Base-by-base conservation (phyloP, 2,329 filamentous ascomycete genomes). In the Fusarium stilboides region DNA sequence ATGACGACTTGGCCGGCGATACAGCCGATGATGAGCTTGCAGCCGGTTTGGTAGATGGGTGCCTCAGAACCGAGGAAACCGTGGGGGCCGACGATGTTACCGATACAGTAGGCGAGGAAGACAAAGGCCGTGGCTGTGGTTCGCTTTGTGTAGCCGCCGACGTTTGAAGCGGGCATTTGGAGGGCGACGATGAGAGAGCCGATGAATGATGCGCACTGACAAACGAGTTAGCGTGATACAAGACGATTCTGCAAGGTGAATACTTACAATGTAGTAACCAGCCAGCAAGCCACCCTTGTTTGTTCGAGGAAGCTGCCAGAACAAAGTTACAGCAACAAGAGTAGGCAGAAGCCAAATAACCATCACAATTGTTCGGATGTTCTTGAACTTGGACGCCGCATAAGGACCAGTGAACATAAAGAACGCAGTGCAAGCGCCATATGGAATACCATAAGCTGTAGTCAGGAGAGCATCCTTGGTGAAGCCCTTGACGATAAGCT, bases 131-230 rank as follows among this genome's bases (percentile, higher is more conserved):
- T 82, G 3, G 79, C 77, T 0, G 83, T 84, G 6, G 80, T 80
- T 17, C 83, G 78, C 75, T 85, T 85, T 1, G 83, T 85, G 65
- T 85, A 85, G 6, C 83, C 83, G 2, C 80, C 84, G 2, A 86
- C 72, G 52, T 86, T 86, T 28, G 81, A 79, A 2, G 84, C 81
- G 5, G 85, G 85, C 76, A 87, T 81, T 67, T 86, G 87, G 19
- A 88, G 78, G 1, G 85, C 85, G 3, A 88, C 78, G 1, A 88
- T 85, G n/a, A 88, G 78, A 5, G 84, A 83, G 2, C 83, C 81
- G 4, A 88, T 85, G 50, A 82, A 88, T 1, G 82, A 77, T 0
- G 84, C 79, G n/a, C 72, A 74, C 72, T 74, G 13, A 13, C 6
- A 31, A 22, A 2, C 5, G n/a, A 10, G 17, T 51, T 33, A 31